Base-by-base conservation (phyloP, 2,329 filamentous ascomycete genomes). In the Colletotrichum orchidophilum region DNA sequence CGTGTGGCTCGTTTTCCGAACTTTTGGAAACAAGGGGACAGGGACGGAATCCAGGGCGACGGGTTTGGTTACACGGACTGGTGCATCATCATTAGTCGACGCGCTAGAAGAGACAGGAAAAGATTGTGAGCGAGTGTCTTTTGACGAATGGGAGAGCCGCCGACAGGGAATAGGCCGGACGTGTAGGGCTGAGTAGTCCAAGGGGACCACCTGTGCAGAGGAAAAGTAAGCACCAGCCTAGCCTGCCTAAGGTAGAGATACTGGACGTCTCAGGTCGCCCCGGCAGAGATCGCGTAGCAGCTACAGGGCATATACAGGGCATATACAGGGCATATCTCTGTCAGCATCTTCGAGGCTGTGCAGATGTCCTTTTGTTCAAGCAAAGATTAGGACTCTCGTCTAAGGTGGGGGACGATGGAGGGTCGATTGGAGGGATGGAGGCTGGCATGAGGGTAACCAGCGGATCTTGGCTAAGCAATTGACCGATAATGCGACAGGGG, bases 181-280 rank as follows among this genome's bases (percentile, higher is more conserved):
- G 64, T 33, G 50, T 71, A 71, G 68, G 68, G 68, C 68, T 71
- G 68, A 71, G 64, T 59, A 54, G 26, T 33, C 50, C 24, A 33
- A 18, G 57, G 50, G 50, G 21, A 42, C 27, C 62, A 35, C 35
- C 39, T 26, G 46, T 70, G 64, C 64, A 29, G 42, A 63, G 65
- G 11, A 53, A 24, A 24, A 24, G 60, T 71, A 71, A 71, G 68
- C 68, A 71, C 68, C 63, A 71, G 68, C 64, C 68, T 39, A 52
- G 49, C 21, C 55, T 61, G 63, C 57, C 55, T 61, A n/a, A n/a
- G n/a, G n/a, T n/a, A 33, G n/a, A 53, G 31, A 71, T n/a, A n/a
- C n/a, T n/a, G n/a, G 67, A 68, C 64, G 68, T 68, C 66, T 68
- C 64, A 71, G 58, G 42, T 71, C 64, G 58, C 52, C 50, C 64